Evolutionary conservation across 495 filamentous ascomycete species (phyloP).

Genomic region (Penicillium flavigenum): DNA sequence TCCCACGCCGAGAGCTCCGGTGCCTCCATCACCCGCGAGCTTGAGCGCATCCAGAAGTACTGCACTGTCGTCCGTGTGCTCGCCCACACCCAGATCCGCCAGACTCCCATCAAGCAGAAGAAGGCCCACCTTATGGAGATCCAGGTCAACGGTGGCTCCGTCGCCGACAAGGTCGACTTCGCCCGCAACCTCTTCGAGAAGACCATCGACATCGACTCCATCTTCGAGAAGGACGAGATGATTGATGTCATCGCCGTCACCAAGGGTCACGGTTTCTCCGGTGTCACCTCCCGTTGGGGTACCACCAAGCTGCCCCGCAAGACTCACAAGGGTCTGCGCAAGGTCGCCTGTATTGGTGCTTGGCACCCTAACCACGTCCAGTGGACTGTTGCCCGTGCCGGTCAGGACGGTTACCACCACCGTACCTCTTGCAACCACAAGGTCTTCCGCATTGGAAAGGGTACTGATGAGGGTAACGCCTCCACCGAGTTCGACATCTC

Average conservation of each 20-base stretch:
- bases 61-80: constrained; percentile 99
- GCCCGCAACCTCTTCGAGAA: constrained; percentile 96
- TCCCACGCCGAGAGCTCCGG: constrained; percentile 93
- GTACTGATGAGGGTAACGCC: constrained; percentile 80
- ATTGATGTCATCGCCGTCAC: constrained; percentile 99
- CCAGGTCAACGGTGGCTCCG: constrained; percentile 96
- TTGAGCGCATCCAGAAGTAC: constrained; percentile 99
- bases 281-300: constrained; percentile 98
- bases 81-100: constrained; percentile 98
- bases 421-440: constrained; percentile 99
- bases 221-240: constrained; percentile 99
- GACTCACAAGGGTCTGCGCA: constrained; percentile 99
- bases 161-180: constrained; percentile 95
- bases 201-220: constrained; percentile 83
- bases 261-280: constrained; percentile 97
- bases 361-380: constrained; percentile 99
- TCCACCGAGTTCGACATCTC: constrained; percentile 94
- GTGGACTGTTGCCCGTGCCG: constrained; percentile 99
- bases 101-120: constrained; percentile 99
- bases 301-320: constrained; percentile 99
- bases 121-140: constrained; percentile 99
- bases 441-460: constrained; percentile 97
- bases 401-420: constrained; percentile 99
- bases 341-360: constrained; percentile 99
- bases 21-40: constrained; percentile 87